Evolutionary conservation across 148 eudicot genomes (phyloP).

Genomic region (Rhododendron williamsianum): DNA sequence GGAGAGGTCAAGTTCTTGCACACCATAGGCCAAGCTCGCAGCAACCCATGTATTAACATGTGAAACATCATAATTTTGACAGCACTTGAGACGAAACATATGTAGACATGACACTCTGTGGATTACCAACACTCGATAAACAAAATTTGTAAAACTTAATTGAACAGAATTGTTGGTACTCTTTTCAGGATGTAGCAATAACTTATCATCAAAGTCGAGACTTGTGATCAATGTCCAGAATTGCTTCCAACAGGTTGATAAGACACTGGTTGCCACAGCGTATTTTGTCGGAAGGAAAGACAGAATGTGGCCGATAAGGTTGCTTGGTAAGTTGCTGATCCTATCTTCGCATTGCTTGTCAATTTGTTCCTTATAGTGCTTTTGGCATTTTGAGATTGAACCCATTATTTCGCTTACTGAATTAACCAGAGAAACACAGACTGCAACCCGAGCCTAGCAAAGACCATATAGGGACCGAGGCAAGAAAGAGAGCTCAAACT

Average conservation of each 20-base stretch:
- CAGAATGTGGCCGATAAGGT: neutral
- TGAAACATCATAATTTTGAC: neutral
- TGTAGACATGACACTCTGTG: neutral
- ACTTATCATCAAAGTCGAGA: neutral
- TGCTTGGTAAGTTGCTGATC: conserved; percentile 7
- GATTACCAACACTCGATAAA: conserved; percentile 8
- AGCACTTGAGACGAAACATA: conserved; percentile 12
- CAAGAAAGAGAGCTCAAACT: neutral
- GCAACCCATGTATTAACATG: conserved; percentile 11
- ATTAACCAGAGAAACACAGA: neutral
- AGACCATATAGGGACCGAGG: neutral
- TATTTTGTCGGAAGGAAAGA: conserved; percentile 2
- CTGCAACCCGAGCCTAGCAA: neutral
- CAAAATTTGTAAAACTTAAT: conserved; percentile 1
- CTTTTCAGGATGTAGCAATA: neutral
- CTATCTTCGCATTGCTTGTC: neutral
- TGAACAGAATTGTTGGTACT: neutral
- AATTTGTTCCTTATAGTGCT: neutral
- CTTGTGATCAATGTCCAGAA: neutral
- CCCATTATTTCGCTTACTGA: neutral
- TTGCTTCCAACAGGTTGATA: conserved; percentile 2
- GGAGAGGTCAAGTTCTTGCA: conserved; percentile 15
- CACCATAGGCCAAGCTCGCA: neutral
- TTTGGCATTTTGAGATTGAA: neutral
- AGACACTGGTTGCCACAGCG: neutral